These are phyloP conservation scores for Aureoboletus auriporus DNA, from an alignment of 768 basidiomycete species.

Conservation along the genomic window DNA sequence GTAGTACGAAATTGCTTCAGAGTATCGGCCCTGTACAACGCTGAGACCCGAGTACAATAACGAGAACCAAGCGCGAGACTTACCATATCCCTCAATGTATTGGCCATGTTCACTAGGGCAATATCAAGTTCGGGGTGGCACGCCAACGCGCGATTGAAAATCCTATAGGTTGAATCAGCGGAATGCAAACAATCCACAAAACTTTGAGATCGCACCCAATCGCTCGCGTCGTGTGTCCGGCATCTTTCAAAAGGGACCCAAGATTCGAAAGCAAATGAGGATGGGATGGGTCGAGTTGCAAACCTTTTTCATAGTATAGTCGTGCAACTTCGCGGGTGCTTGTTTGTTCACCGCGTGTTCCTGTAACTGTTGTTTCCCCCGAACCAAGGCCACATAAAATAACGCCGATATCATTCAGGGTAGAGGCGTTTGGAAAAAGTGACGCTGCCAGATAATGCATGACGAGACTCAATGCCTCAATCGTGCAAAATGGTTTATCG, in stretches of 20 bases:
- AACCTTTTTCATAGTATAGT: conserved; percentile 42
- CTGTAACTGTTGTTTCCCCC: conserved; percentile 16
- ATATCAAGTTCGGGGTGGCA: conserved; percentile 46
- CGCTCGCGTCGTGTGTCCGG: conserved; percentile 39
- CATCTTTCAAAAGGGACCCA: conserved; percentile 48
- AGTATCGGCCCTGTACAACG: conserved; percentile 32
- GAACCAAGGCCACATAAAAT: conserved; percentile 36
- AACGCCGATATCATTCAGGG: conserved; percentile 50
- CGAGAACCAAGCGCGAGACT: conserved; percentile 3
- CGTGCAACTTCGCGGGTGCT: conserved; percentile 37
- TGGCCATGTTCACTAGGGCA: conserved; percentile 49
- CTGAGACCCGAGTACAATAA: background rate
- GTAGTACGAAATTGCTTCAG: conserved; percentile 45
- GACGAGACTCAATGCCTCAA: conserved; percentile 37
- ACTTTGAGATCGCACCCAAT: conserved; percentile 32
- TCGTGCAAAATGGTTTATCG: conserved; percentile 27
- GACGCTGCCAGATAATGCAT: conserved; percentile 47
- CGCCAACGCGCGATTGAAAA: conserved; percentile 38
- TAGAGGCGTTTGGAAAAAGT: conserved; percentile 41
- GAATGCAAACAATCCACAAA: background rate
- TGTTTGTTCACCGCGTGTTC: conserved; percentile 16
- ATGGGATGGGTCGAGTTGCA: conserved; percentile 41
- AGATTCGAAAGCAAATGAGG: conserved; percentile 49
- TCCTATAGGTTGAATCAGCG: conserved; percentile 20
- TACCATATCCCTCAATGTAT: conserved; percentile 47